These are phyloP conservation scores for Huntiella moniliformis DNA, from an alignment of 2,329 filamentous ascomycete genomes.

Conservation along the genomic window DNA sequence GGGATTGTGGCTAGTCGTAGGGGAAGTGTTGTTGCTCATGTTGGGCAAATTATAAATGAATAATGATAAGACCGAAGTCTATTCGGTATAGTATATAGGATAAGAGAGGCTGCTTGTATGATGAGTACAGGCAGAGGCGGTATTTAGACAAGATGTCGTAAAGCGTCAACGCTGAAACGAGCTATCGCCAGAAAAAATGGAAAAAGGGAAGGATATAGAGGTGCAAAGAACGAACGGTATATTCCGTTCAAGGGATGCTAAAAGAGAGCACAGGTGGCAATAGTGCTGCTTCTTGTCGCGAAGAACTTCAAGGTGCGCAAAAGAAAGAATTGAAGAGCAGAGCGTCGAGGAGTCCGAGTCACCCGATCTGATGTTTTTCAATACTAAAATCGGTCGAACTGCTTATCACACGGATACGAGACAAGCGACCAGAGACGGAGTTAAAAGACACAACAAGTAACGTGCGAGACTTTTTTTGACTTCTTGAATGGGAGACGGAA, in stretches of 20 bases:
- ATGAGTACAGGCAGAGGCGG: neutral
- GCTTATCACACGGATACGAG: conserved; percentile 1
- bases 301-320: neutral
- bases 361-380: conserved; percentile 11
- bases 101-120: neutral
- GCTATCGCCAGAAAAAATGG: neutral
- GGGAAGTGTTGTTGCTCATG: conserved; percentile 34
- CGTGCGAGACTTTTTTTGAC: neutral
- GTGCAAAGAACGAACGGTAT: too few relatives aligned
- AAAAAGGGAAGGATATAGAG: neutral
- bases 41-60: neutral
- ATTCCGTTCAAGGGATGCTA: neutral
- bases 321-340: neutral
- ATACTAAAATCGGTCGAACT: conserved; percentile 11
- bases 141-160: conserved; percentile 4
- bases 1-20: conserved; percentile 22
- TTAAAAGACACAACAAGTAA: neutral
- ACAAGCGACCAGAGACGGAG: conserved; percentile 7
- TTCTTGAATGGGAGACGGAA: neutral
- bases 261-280: conserved; percentile 1
- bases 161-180: conserved; percentile 3
- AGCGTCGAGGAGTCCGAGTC: conserved; percentile 5
- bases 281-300: neutral
- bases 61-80: neutral
- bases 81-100: neutral